A percentile compares a stretch with the other conserved stretches of the same genome.
phyloP scores from a whole-genome alignment of 2,329 filamentous ascomycete genomes.

The Fusarium abutilonis region DNA sequence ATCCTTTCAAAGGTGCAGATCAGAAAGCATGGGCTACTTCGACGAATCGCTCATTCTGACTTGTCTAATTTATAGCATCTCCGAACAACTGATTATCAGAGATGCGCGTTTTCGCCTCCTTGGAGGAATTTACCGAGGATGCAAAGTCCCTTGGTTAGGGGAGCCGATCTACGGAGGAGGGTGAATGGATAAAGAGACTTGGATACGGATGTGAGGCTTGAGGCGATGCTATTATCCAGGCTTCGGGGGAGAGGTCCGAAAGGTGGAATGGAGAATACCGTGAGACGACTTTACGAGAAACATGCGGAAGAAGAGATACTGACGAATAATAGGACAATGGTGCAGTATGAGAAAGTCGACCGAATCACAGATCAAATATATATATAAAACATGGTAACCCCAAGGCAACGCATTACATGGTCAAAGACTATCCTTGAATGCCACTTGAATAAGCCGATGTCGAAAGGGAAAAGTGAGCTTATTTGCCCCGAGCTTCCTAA shows the following conservation, averaged over 20 bases:
- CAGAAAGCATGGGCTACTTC: slow-evolving; percentile 27
- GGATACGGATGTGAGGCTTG: slow-evolving; percentile 16
- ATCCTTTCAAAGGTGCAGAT: slow-evolving; percentile 35
- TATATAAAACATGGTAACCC: slow-evolving; percentile 7
- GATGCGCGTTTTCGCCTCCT: slow-evolving; percentile 32
- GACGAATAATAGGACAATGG: background rate
- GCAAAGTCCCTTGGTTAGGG: slow-evolving; percentile 28
- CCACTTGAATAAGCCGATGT: slow-evolving; percentile 15
- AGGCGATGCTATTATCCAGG: slow-evolving; percentile 13
- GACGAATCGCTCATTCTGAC: slow-evolving; percentile 13
- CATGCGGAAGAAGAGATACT: slow-evolving; percentile 1
- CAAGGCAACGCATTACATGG: slow-evolving; percentile 1
- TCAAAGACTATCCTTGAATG: background rate
- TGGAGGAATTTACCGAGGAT: slow-evolving; percentile 35
- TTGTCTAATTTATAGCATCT: slow-evolving; percentile 10
- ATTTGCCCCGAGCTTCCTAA: slow-evolving; percentile 21
- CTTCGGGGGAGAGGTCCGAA: slow-evolving; percentile 32
- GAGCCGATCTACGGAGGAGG: slow-evolving; percentile 35
- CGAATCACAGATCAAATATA: slow-evolving; percentile 12
- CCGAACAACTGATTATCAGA: slow-evolving; percentile 7
- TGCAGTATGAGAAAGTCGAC: background rate
- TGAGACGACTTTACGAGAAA: slow-evolving; percentile 18
- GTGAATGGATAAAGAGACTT: slow-evolving; percentile 23
- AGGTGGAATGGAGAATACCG: slow-evolving; percentile 7
- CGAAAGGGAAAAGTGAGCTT: slow-evolving; percentile 21